Evolutionary conservation across 2,329 filamentous ascomycete genomes (phyloP), one percentile per base, ranked within the genome.

Genomic region (Diaporthe citrichinensis): DNA sequence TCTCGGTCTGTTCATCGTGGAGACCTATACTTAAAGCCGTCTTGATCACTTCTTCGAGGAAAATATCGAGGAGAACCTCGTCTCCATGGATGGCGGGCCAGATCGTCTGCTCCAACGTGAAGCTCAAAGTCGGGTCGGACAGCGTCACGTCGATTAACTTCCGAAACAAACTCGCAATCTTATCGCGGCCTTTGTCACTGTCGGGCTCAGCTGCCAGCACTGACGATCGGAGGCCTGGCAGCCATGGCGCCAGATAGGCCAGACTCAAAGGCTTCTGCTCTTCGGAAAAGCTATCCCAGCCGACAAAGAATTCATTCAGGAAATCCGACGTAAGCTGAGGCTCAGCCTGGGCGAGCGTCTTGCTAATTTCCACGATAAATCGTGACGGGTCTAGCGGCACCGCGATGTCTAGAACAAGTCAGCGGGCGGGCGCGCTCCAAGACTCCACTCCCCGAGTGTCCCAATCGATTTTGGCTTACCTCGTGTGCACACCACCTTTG

Each of bases 301-400:
- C 91, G 34, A 93, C 91, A 75, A 94, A 94, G 80, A 94, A 94
- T 79, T 94, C 92, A n/a, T 92, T 93, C 53, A 94, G 80, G 79
- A 94, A 94, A 79, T 94, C 92, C 10, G 88, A 89, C 0, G 92
- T 94, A 10, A 94, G 86, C 78, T 93, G 92, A 31, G 92, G 91
- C 79, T 94, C 92, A 28, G 91, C 88, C 41, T 85, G 83, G 12
- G 92, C 92, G 23, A 94, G 84, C 76, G 91, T 89, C 79, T 88
- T 89, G 84, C 92, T 94, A 62, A 94, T 92, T 62, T 89, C 88
- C 78, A 94, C 85, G 57, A 94, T 91, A 80, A 94, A 93, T 34
- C 88, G 86, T 4, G 90, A 90, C 2, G 92, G 89, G 76, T 93
- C 91, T 53, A 90, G 81, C 0, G 92, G 92, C 72, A 94, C 89